A percentile compares a stretch with the other conserved stretches of the same genome.
These are phyloP conservation scores for Yarrowia sp. DNA, from an alignment of 805 yeast genomes.

Conservation along the genomic window DNA sequence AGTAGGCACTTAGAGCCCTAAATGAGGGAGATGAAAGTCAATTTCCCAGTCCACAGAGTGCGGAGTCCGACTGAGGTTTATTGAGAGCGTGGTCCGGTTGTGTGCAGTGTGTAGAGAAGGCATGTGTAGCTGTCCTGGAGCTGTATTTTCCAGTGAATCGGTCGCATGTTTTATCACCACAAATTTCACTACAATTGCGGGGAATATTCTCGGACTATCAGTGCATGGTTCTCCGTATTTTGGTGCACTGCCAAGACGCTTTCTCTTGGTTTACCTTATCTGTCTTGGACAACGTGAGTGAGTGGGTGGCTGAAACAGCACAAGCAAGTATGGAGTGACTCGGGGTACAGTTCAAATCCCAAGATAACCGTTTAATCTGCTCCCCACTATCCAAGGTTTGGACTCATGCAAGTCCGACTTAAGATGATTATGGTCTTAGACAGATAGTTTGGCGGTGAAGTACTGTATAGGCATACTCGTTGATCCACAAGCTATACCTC, in stretches of 20 bases:
- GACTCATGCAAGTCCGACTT: neutral
- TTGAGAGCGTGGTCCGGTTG: neutral
- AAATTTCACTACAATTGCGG: neutral
- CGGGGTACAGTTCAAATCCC: neutral
- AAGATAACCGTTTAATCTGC: neutral
- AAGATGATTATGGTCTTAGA: neutral
- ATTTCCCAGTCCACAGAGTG: neutral
- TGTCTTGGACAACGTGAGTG: neutral
- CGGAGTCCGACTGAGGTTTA: neutral
- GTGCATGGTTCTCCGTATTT: neutral
- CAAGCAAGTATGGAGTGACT: neutral
- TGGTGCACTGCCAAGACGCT: constrained; percentile 3
- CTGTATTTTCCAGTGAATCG: too few relatives aligned
- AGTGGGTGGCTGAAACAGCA: neutral
- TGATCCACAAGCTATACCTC: neutral
- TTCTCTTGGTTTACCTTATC: neutral
- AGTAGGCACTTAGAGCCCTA: constrained; percentile 49
- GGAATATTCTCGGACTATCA: constrained; percentile 9
- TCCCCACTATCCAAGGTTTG: neutral
- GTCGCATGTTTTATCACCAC: neutral
- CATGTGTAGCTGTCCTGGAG: too few relatives aligned
- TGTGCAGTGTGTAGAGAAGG: too few relatives aligned
- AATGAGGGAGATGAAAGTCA: constrained; percentile 38
- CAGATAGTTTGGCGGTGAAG: neutral
- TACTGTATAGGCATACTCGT: neutral